phyloP scores from a whole-genome alignment of 768 basidiomycete species.

The Daedalea quercina region DNA sequence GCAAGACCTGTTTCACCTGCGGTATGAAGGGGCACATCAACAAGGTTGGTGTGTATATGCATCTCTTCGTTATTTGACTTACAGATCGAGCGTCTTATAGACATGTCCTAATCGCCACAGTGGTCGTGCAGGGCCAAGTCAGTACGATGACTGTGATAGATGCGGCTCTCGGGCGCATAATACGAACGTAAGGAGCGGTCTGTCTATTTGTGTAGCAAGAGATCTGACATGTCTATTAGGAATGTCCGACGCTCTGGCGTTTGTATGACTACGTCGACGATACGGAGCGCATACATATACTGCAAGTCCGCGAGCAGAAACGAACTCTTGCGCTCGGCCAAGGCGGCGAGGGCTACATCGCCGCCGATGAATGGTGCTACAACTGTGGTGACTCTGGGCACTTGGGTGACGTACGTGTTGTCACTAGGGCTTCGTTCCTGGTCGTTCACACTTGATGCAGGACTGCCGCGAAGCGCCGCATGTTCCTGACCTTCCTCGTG shows the following conservation, averaged over 20 bases:
- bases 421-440: too few relatives aligned
- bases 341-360: conserved; percentile 78
- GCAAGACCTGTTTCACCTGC: conserved; percentile 74
- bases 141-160: conserved; percentile 52
- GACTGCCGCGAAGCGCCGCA: conserved; percentile 49
- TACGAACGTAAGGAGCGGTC: conserved; percentile 40
- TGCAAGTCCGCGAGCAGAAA: conserved; percentile 43
- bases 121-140: conserved; percentile 19
- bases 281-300: conserved; percentile 38
- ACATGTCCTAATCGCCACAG: conserved; percentile 62
- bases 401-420: conserved; percentile 64
- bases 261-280: conserved; percentile 67
- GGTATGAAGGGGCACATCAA: conserved; percentile 83
- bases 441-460: conserved; percentile 27
- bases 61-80: not conserved
- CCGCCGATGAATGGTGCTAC: conserved; percentile 72
- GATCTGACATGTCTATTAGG: conserved; percentile 34
- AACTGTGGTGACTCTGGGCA: conserved; percentile 72
- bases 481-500: conserved; percentile 34
- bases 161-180: conserved; percentile 63
- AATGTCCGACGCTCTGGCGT: conserved; percentile 81
- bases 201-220: not conserved
- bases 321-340: conserved; percentile 46
- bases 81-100: conserved; percentile 26
- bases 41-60: conserved; percentile 31